phyloP scores from a whole-genome alignment of 371 early-diverging fungal species.

The Chytridiales sp. region DNA sequence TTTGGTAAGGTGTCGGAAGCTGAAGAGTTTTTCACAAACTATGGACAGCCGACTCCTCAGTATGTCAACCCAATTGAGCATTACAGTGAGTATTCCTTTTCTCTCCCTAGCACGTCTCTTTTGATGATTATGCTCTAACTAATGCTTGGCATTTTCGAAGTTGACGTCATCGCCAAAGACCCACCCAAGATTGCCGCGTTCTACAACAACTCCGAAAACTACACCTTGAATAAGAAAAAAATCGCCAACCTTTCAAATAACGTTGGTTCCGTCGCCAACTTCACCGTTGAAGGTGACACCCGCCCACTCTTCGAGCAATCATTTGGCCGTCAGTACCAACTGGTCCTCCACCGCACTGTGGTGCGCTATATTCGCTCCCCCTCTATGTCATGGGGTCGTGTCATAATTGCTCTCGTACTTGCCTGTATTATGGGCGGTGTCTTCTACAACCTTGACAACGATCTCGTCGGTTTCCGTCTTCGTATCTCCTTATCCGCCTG shows the following conservation, averaged over 20 bases:
- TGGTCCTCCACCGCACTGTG: neutral
- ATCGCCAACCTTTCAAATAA: neutral
- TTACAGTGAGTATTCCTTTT: conserved; percentile 11
- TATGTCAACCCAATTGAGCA: conserved; percentile 27
- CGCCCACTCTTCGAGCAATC: neutral
- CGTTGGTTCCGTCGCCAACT: neutral
- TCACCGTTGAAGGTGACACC: neutral
- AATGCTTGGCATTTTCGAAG: too few relatives aligned
- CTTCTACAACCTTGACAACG: conserved; percentile 5
- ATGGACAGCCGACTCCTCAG: conserved; percentile 26
- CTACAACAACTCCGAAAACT: conserved; percentile 11
- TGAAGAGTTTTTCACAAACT: conserved; percentile 18
- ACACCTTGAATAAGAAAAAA: neutral
- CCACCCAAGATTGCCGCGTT: neutral
- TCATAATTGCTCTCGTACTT: neutral
- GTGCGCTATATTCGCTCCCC: conserved; percentile 2
- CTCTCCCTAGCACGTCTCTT: neutral
- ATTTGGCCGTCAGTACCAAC: conserved; percentile 1
- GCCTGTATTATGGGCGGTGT: conserved; percentile 2
- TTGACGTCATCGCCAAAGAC: conserved; percentile 9
- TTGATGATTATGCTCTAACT: neutral
- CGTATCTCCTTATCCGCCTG: neutral
- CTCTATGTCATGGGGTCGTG: conserved; percentile 5
- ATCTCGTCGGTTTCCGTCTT: conserved; percentile 2
- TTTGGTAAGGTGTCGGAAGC: conserved; percentile 27